These are phyloP conservation scores for Cylindrotheca fusiformis DNA, from an alignment of 108 stramenopile genomes.

Conservation along the genomic window DNA sequence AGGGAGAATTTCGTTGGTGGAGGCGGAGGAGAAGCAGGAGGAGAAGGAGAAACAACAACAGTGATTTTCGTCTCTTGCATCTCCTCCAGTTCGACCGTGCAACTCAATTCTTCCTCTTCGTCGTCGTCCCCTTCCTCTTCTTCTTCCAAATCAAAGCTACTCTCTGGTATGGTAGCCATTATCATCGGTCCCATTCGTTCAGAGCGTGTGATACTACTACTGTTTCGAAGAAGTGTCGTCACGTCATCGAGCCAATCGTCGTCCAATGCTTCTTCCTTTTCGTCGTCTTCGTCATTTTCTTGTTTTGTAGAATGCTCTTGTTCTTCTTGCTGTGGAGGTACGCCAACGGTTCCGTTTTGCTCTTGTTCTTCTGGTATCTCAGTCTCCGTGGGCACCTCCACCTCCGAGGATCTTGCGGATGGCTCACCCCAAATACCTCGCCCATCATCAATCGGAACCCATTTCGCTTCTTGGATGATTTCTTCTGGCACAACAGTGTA, in stretches of 20 bases:
- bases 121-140: not conserved
- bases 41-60: too few species aligned
- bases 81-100: not conserved
- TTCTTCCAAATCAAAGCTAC: not conserved
- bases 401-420: too few species aligned
- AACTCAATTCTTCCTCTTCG: not conserved
- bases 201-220: not conserved
- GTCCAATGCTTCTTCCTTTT: not conserved
- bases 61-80: too few species aligned
- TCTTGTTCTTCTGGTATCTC: not conserved
- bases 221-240: not conserved
- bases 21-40: too few species aligned
- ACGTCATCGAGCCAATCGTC: not conserved
- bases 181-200: not conserved
- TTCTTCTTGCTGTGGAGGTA: not conserved
- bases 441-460: not conserved
- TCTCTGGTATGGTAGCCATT: not conserved
- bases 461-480: not conserved
- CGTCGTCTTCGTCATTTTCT: not conserved
- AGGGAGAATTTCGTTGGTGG: too few species aligned
- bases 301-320: not conserved
- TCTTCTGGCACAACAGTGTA: not conserved
- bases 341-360: not conserved
- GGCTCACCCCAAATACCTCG: not conserved
- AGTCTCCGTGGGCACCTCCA: not conserved